Evolutionary conservation across 768 basidiomycete species (phyloP), one percentile per base, ranked within the genome.

Genomic region (Leccinum ochraceum): DNA sequence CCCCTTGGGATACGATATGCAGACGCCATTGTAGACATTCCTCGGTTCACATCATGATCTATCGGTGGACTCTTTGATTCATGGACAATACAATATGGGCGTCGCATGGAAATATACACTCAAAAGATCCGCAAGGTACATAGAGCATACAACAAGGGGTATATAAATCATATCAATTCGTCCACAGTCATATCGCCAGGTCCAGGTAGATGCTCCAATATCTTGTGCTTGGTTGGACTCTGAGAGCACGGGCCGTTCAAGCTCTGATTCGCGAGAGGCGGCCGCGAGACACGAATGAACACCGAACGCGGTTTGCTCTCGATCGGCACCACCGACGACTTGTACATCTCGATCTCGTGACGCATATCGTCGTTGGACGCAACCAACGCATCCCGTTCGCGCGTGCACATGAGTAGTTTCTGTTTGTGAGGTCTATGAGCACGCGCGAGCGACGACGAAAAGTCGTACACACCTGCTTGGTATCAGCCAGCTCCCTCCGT

Each of bases 401-500:
- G 78, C 30, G 70, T 75, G 54, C 81, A 73, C 63, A 76, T 65
- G 5, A 80, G 77, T 32, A 86, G 74, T 78, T 80, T 80, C 86
- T 87, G 66, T 37, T 17, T 1, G 17, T 36, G 39, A n/a, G 28
- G 37, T 4, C 24, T 26, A 44, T 53, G 10, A 66, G 53, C 37
- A 59, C 11, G 16, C 53, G 34, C 20, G 6, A 20, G 10, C 51
- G 14, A n/a, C 30, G 13, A 46, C 53, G 2, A 4, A 56, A 34
- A 50, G 37, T 5, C 54, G 24, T 28, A 76, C 87, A 60, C 62
- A 92, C 94, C 74, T 92, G 89, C 73, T 93, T 94, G 6, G 83
- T 80, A 58, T 92, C 87, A 3, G 91, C 85, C 53, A 95, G 76
- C 70, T 96, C 94, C 58, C 82, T 78, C 37, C 94, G 81, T 56